phyloP scores from a whole-genome alignment of 164 flowering plant species.

The Dillenia turbinata region DNA sequence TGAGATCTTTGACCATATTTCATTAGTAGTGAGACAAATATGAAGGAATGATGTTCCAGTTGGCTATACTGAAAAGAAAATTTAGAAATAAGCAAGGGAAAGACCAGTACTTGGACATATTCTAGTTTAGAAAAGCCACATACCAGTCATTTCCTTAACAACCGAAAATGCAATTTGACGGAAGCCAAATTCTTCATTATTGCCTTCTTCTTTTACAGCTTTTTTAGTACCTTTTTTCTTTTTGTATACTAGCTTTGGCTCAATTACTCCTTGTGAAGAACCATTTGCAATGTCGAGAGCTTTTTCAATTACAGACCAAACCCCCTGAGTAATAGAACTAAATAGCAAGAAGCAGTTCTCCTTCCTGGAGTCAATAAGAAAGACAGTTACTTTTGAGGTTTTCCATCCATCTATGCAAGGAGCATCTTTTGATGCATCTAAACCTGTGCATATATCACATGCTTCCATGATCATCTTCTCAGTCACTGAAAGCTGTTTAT shows the following conservation, averaged over 20 bases:
- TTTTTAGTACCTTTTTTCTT: slow-evolving; percentile 28
- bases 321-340: slow-evolving; percentile 48
- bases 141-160: slow-evolving; percentile 63
- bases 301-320: slow-evolving; percentile 78
- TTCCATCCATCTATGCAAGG: slow-evolving; percentile 58
- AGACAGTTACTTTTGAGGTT: slow-evolving; percentile 54
- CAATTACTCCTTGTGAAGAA: slow-evolving; percentile 14
- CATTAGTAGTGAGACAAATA: too few species aligned
- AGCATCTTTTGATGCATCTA: slow-evolving; percentile 47
- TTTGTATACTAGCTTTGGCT: slow-evolving; percentile 11
- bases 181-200: slow-evolving; percentile 24
- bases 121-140: background rate
- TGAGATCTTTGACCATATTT: background rate
- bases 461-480: slow-evolving; percentile 72
- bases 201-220: slow-evolving; percentile 13
- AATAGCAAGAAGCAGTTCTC: slow-evolving; percentile 58
- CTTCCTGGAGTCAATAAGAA: slow-evolving; percentile 52
- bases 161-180: slow-evolving; percentile 55
- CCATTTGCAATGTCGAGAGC: slow-evolving; percentile 18
- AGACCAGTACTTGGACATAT: too few species aligned
- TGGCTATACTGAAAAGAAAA: too few species aligned
- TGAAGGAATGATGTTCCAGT: too few species aligned
- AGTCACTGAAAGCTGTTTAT: slow-evolving; percentile 42
- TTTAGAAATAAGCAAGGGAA: too few species aligned
- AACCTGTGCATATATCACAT: slow-evolving; percentile 43